phyloP scores from a whole-genome alignment of 192 early-diverging fungal species.

The Mortierella claussenii region DNA sequence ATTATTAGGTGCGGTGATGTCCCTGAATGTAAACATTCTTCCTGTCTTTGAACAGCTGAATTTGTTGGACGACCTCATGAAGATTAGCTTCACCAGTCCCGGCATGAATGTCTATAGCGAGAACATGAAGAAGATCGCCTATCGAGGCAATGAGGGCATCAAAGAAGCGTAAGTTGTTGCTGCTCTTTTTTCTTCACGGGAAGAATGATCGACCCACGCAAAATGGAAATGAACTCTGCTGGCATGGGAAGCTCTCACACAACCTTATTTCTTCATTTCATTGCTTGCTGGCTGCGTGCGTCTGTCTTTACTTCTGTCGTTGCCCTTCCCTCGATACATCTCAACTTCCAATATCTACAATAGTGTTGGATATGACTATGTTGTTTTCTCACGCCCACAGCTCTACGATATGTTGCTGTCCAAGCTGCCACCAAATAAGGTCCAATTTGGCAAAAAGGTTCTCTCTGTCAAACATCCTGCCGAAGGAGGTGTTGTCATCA shows the following conservation, averaged over 20 bases:
- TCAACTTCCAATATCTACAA: no score
- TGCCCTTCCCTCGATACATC: no score
- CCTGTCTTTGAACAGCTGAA: conserved; percentile 44
- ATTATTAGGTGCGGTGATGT: conserved; percentile 28
- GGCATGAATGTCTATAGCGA: conserved; percentile 20
- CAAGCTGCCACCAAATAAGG: conserved; percentile 14
- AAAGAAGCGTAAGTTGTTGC: conserved; percentile 21
- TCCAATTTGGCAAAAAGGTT: conserved; percentile 32
- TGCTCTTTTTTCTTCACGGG: no score
- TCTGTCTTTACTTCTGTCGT: no score
- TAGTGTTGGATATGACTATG: conserved; percentile 34
- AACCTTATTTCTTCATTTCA: no score
- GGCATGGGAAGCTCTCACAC: no score
- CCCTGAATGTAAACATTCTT: conserved; percentile 38
- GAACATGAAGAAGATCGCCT: conserved; percentile 29
- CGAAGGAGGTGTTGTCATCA: conserved; percentile 17
- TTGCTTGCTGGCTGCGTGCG: neutral
- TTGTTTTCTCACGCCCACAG: conserved; percentile 29
- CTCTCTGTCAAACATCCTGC: conserved; percentile 25
- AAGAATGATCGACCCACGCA: no score
- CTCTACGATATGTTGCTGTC: conserved; percentile 33
- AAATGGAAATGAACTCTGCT: neutral
- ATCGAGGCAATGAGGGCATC: conserved; percentile 29
- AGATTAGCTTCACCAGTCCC: conserved; percentile 23
- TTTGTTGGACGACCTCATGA: conserved; percentile 31